Percentiles rank a stretch among this genome's conserved stretches.
Evolutionary conservation across 2,329 filamentous ascomycete species (phyloP).

Genomic region (Fusarium sp.): DNA sequence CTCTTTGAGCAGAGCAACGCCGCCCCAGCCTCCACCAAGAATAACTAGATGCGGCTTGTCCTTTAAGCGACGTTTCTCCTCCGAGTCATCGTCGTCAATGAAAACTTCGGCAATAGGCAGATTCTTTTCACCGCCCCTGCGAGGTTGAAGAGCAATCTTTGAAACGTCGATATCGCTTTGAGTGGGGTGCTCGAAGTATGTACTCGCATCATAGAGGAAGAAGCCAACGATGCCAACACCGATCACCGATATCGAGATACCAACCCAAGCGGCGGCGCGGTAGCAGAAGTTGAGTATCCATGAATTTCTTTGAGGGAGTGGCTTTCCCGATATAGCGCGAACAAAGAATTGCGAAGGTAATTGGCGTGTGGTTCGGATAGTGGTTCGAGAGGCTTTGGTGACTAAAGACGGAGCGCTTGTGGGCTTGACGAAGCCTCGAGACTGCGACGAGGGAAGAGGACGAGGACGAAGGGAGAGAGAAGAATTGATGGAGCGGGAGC

Average conservation of each 20-base stretch:
- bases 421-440: conserved; percentile 40
- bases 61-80: conserved; percentile 75
- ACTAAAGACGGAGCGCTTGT: conserved; percentile 24
- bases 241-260: conserved; percentile 78
- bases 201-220: conserved; percentile 93
- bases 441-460: conserved; percentile 24
- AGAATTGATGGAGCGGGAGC: conserved; percentile 28
- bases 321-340: conserved; percentile 63
- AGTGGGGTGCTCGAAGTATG: conserved; percentile 79
- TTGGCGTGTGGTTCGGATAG: conserved; percentile 15
- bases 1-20: conserved; percentile 89
- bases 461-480: conserved; percentile 28
- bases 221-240: conserved; percentile 80
- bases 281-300: conserved; percentile 69
- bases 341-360: conserved; percentile 44
- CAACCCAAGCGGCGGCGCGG: conserved; percentile 69
- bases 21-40: conserved; percentile 93
- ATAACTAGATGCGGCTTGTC: conserved; percentile 94
- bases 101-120: conserved; percentile 88
- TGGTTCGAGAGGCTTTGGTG: conserved; percentile 19
- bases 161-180: conserved; percentile 84
- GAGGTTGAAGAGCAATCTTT: conserved; percentile 81
- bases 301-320: conserved; percentile 61
- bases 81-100: conserved; percentile 87
- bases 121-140: conserved; percentile 91